Evolutionary conservation across 208 protist species (phyloP), one percentile per base, ranked within the genome.

Genomic region (Trypanosoma rangeli): DNA sequence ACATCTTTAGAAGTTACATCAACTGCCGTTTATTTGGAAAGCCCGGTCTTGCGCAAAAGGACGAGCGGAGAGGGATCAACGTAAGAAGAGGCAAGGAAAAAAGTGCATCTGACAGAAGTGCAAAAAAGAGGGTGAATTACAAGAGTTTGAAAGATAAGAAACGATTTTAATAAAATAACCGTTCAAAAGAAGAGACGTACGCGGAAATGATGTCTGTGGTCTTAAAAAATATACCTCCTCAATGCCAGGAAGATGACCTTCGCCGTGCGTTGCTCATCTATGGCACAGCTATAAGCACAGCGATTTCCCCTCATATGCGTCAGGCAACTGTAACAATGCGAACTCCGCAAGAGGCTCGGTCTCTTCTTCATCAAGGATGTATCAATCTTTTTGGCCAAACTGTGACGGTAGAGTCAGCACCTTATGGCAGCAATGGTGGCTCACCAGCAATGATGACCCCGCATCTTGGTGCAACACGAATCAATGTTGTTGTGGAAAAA

Each of bases 291-390:
- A 65, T 89, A 3, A 73, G 78, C 39, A 81, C 89, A 16, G 69
- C 80, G 22, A 74, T 94, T 73, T 60, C 83, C 64, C 70, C 55
- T 15, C 68, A 83, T 20, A 56, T 70, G 62, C 55, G 76, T 54
- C 80, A 87, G 66, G 90, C 90, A n/a, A 76, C 79, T 29, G 87
- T 95, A 24, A 90, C 80, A 26, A 93, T 95, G 87, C 84, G 84
- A 46, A 92, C 77, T 1, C 60, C 66, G 24, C 79, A 92, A 64
- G 87, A 95, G 68, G 85, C 87, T 0, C 87, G 89, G 63, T 78
- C 84, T 0, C 64, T 93, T 28, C 59, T 92, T 59, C 80, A 84
- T 42, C 86, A 83, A 5, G 75, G 77, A 59, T 80, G 76, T 9
- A 77, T 95, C n/a, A 89, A 84, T 61, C 73, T 95, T 22, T 80